These are phyloP conservation scores for Dinochytrium kinnereticum DNA, from an alignment of 371 early-diverging fungal species.

Conservation along the genomic window DNA sequence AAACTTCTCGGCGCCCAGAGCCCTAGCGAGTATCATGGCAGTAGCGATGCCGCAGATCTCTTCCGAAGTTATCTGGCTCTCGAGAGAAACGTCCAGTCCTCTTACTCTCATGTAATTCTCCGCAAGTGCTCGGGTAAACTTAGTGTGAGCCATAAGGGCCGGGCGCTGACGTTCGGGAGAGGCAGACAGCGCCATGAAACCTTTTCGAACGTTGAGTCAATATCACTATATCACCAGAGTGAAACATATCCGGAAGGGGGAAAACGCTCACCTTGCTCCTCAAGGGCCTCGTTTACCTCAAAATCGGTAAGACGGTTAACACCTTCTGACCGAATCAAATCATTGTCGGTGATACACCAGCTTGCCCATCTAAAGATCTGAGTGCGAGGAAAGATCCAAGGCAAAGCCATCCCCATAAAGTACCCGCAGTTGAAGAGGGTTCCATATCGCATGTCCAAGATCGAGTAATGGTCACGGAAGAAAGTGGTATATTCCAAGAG, in stretches of 20 bases:
- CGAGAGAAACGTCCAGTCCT: background rate
- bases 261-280: background rate
- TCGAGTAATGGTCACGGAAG: background rate
- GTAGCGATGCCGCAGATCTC: conserved; percentile 2
- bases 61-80: background rate
- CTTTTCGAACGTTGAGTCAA: background rate
- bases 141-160: background rate
- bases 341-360: conserved; percentile 3
- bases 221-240: background rate
- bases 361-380: conserved; percentile 1
- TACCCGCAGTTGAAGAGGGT: background rate
- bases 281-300: conserved; percentile 4
- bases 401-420: background rate
- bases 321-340: conserved; percentile 1
- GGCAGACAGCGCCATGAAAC: background rate
- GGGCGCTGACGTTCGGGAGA: background rate
- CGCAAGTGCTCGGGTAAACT: background rate
- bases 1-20: background rate
- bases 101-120: background rate
- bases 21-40: background rate
- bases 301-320: background rate
- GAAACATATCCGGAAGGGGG: background rate
- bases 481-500: background rate
- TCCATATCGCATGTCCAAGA: background rate
- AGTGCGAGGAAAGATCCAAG: background rate